Evolutionary conservation across 1,284 basidiomycete genomes (phyloP), one percentile per base, ranked within the genome.

Genomic region (Porogramme epimiltina): DNA sequence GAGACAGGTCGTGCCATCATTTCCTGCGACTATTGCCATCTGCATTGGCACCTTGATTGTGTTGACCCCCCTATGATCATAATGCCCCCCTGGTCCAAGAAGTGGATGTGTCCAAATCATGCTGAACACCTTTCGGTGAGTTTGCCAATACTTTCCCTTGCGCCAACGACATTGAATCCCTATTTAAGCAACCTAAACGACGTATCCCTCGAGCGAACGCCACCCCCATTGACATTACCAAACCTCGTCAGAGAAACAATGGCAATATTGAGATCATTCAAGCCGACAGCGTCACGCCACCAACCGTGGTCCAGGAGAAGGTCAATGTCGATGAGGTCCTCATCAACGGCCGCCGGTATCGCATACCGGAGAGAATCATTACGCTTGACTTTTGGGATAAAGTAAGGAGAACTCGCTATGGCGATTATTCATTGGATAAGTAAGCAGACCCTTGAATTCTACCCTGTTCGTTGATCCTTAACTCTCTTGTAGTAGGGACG

Each of bases 21-120:
- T 56, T 92, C 93, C 31, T 99, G 96, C 71, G 97, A 99, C 73
- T 95, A 95, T 67, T 99, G 97, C 73, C 80, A 82, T 52, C 79
- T 96, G 50, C 91, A 96, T 70, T 99, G 96, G 93, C 96, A 99
- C 69, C 81, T 98, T 49, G 96, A 99, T 69, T 99, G 96, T 66
- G 76, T 99, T 28, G 87, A 91, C 62, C 97, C 96, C 18, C 96
- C 97, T 2, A 75, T 98, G 61, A 78, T 88, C 19, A 80, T 79
- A 41, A 88, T 98, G 83, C 97, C 97, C 3, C 81, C 88, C 23
- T 84, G 89, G 51, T 85, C 84, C 58, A 88, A 88, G 73, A 97
- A 95, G 71, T 99, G 97, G 96, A 98, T 96, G 93, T 99, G 96
- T 72, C 97, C 97, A 2, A 93, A 95, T 64, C 96, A 99, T 68